Percentiles rank a stretch among this genome's conserved stretches.
phyloP scores from a whole-genome alignment of 352 stramenopile species.

The Phytophthora tentaculata region DNA sequence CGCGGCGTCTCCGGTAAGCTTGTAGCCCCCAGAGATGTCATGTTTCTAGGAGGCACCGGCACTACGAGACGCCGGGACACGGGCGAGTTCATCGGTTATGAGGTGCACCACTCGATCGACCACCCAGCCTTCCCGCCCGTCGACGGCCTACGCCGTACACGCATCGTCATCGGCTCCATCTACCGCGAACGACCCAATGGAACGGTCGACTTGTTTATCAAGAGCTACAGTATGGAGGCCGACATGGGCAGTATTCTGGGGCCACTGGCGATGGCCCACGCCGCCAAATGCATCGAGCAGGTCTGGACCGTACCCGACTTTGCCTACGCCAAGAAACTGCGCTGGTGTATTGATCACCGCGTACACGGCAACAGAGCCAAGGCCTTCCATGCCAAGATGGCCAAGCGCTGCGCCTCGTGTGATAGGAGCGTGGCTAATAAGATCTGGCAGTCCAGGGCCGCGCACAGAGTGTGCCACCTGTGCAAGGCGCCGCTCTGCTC shows the following conservation, averaged over 20 bases:
- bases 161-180: conserved; percentile 42
- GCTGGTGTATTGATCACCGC: conserved; percentile 40
- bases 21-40: conserved; percentile 46
- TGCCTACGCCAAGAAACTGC: conserved; percentile 43
- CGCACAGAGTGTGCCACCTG: conserved; percentile 26
- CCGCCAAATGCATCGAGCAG: conserved; percentile 41
- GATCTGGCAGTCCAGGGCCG: conserved; percentile 23
- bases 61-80: conserved; percentile 37
- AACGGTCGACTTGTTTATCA: conserved; percentile 46
- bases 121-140: conserved; percentile 39
- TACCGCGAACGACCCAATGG: conserved; percentile 35
- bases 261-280: conserved; percentile 37
- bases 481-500: conserved; percentile 43
- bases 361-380: conserved; percentile 38
- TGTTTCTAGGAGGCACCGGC: conserved; percentile 49
- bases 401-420: conserved; percentile 29
- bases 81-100: conserved; percentile 57
- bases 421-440: conserved; percentile 26
- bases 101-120: conserved; percentile 68
- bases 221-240: conserved; percentile 49
- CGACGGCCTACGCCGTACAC: conserved; percentile 41
- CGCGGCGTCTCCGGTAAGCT: conserved; percentile 36
- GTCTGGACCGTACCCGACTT: conserved; percentile 42
- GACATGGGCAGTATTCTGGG: conserved; percentile 42
- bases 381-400: conserved; percentile 28